Evolutionary conservation across 148 eudicot genomes (phyloP).

Genomic region (Cornus suecica): DNA sequence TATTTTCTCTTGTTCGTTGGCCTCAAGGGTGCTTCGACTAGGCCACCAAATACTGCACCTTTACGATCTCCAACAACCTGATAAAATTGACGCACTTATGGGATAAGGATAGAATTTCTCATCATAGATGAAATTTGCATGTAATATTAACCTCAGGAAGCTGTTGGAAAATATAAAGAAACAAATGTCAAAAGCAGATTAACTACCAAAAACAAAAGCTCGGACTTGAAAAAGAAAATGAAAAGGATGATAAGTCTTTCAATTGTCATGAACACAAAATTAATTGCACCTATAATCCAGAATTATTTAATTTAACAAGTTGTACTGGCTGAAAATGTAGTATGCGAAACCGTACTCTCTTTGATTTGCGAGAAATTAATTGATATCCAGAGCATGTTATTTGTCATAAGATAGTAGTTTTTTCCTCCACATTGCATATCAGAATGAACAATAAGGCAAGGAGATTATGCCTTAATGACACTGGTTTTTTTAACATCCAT

Average conservation of each 20-base stretch:
- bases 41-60: constrained; percentile 91
- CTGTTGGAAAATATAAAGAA: not conserved
- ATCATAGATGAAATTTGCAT: not conserved
- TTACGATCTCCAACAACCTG: constrained; percentile 91
- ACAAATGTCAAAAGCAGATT: not conserved
- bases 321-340: not conserved
- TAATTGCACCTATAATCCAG: not conserved
- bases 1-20: constrained; percentile 62
- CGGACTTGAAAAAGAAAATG: not conserved
- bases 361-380: no score
- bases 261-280: not conserved
- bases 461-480: not conserved
- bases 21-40: constrained; percentile 83
- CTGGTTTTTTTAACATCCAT: not conserved
- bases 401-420: not conserved
- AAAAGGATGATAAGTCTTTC: not conserved
- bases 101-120: not conserved
- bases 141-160: not conserved
- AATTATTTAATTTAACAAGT: not conserved
- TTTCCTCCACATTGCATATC: not conserved
- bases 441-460: not conserved
- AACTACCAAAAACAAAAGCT: not conserved
- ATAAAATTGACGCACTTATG: not conserved
- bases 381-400: not conserved
- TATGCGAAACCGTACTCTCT: not conserved